Base-by-base conservation (phyloP, 257 asterid species). In the Nicotiana undulata region DNA sequence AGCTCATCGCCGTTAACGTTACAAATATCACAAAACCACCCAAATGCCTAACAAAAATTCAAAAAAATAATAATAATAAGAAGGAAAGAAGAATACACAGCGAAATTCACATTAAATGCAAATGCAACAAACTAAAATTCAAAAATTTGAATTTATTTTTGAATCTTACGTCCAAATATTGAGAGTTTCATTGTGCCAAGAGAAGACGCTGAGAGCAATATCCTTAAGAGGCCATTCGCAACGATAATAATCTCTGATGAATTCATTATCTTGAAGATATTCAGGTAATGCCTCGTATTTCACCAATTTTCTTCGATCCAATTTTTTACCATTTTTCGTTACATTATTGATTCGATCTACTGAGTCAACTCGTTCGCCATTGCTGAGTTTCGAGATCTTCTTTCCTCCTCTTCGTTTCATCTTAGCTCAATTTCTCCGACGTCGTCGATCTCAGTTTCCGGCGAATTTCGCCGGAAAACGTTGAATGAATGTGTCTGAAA, bases 141-240 rank as follows among this genome's bases (percentile, higher is more conserved):
- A 40, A 40, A 37, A 7, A 7, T 40, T 40, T 40, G 49, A 40
- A 2, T 40, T 13, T 11, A 0, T 51, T 3, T 15, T 12, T 0
- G 3, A 13, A 22, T 84, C 95, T 86, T 60, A 95, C 98, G 99
- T 93, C 99, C 99, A 95, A 28, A 95, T 87, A 83, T 95, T 95
- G 81, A 95, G 88, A 34, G 98, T 95, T 78, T 95, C 99, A 51
- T 95, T 95, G 86, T 95, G 99, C 89, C 91, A 34, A 17, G 97
- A 86, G 89, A 95, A 95, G 63, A 93, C 80, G 90, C 99, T 95
- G 82, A 88, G 89, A n/a, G 87, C 65, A 59, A 91, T 89, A 56
- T 93, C 90, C 67, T 86, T 91, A 83, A 93, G 70, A 0, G 98
- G 97, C 99, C 99, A 95, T 82, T 95, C 97, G 63, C 99, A 95